Evolutionary conservation across 345 rosid species (phyloP).

Genomic region (Cochlearia excelsa): DNA sequence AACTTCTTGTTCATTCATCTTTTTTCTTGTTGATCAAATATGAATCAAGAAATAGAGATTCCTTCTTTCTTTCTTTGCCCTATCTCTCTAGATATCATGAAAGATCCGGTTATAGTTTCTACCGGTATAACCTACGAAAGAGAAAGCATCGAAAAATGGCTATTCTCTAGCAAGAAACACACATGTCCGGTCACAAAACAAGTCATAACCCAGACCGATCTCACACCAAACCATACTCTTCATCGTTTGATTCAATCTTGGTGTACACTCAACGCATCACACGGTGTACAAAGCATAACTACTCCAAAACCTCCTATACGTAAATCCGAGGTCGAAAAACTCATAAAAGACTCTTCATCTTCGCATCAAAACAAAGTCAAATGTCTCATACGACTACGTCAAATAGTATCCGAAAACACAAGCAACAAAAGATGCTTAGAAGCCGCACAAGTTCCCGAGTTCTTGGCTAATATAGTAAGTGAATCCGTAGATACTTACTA

Average conservation of each 20-base stretch:
- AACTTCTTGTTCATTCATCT: constrained; percentile 1
- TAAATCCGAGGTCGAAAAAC: constrained; percentile 57
- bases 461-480: constrained; percentile 47
- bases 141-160: constrained; percentile 69
- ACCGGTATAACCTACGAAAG: constrained; percentile 78
- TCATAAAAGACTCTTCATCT: constrained; percentile 46
- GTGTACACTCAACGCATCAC: constrained; percentile 84
- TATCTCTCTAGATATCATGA: constrained; percentile 74
- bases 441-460: constrained; percentile 64
- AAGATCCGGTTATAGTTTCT: constrained; percentile 62
- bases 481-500: constrained; percentile 27
- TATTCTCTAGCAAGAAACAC: constrained; percentile 47
- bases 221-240: constrained; percentile 87
- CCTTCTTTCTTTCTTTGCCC: constrained; percentile 70
- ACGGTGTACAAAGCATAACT: constrained; percentile 81
- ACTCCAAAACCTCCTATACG: constrained; percentile 76
- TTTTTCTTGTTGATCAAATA: neutral
- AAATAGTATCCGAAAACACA: constrained; percentile 51
- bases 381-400: constrained; percentile 53
- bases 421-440: constrained; percentile 73
- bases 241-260: constrained; percentile 88
- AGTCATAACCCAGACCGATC: constrained; percentile 48
- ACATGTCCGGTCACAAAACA: constrained; percentile 78
- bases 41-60: constrained; percentile 67
- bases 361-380: constrained; percentile 50